Evolutionary conservation across 495 filamentous ascomycete genomes (phyloP).

Genomic region (Lasiosphaeria miniovina): DNA sequence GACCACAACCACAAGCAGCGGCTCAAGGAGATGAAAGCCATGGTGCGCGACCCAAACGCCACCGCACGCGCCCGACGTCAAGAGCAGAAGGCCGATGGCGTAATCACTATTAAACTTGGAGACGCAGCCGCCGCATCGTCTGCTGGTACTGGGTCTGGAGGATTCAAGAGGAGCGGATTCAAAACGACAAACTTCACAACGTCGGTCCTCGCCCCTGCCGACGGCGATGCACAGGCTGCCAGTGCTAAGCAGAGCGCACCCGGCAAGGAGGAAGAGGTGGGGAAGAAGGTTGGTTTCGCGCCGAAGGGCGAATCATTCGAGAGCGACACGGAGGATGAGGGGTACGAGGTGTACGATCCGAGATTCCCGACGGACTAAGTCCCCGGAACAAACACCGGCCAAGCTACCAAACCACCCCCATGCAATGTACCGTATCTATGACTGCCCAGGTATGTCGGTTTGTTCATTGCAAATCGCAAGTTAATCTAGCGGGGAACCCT

Average conservation of each 20-base stretch:
- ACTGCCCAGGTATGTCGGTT: background rate
- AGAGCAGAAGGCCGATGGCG: slow-evolving; percentile 65
- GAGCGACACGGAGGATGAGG: slow-evolving; percentile 59
- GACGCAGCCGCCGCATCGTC: slow-evolving; percentile 23
- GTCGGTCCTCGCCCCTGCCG: slow-evolving; percentile 47
- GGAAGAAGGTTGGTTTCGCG: slow-evolving; percentile 17
- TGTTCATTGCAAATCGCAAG: too few species aligned
- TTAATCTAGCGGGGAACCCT: too few species aligned
- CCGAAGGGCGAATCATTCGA: slow-evolving; percentile 35
- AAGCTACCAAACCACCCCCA: background rate
- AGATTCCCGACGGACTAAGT: slow-evolving; percentile 51
- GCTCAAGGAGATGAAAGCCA: slow-evolving; percentile 65
- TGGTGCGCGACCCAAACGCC: slow-evolving; percentile 57
- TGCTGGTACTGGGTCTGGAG: slow-evolving; percentile 26
- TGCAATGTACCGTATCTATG: background rate
- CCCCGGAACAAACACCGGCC: background rate
- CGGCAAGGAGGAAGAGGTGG: slow-evolving; percentile 17
- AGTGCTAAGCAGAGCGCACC: slow-evolving; percentile 15
- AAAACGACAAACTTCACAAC: slow-evolving; percentile 53
- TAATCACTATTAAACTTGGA: slow-evolving; percentile 58
- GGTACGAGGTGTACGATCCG: slow-evolving; percentile 55
- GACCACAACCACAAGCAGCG: slow-evolving; percentile 68
- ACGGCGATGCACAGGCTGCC: slow-evolving; percentile 14
- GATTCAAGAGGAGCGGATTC: slow-evolving; percentile 55
- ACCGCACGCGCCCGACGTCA: slow-evolving; percentile 62